Evolutionary conservation across 306 rosid species (phyloP), one percentile per base, ranked within the genome.

Genomic region (Aeschynomene evenia): DNA sequence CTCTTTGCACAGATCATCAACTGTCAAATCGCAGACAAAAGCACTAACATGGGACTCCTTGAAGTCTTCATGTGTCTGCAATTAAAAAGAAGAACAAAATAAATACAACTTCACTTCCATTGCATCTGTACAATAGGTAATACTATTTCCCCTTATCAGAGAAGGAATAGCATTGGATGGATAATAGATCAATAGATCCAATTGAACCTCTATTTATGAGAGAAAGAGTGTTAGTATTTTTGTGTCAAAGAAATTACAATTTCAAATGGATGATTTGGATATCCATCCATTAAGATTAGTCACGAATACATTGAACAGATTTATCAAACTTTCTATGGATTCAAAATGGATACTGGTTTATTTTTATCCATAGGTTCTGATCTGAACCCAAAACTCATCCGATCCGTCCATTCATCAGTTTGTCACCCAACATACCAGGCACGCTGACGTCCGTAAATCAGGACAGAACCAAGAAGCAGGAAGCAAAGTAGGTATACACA

Each of bases 21-120:
- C 86, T 61, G 97, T 91, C 86, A 91, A 84, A 79, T 94, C 99
- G 73, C 87, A 87, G 75, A 87, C 95, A 55, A 94, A 94, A 9
- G 96, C 97, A 6, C 74, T 77, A 34, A 94, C 85, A 55, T 45
- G 88, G 36, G 87, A 79, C 64, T 89, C 96, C 62, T 81, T 73
- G 71, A 84, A 94, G 81, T 94, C 91, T 79, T 83, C 88, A 75
- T 88, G 97, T 4, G 68, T 63, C 99, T 87, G 79, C 81, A 57
- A 81, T 64, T 49, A 77, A 37, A 45, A 76, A 79, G 10, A 45
- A 45, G 3, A 42, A n/a, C n/a, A n/a, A n/a, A n/a, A 45, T 15
- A 45, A 45, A n/a, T 45, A 73, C 20, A 50, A 42, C 40, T 51
- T 76, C 20, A 7, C 58, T 46, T 61, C 19, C 11, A 50, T 66